A percentile compares a stretch with the other conserved stretches of the same genome.
These are phyloP conservation scores for Myochromella boudieri DNA, from an alignment of 768 basidiomycete species.

Conservation along the genomic window DNA sequence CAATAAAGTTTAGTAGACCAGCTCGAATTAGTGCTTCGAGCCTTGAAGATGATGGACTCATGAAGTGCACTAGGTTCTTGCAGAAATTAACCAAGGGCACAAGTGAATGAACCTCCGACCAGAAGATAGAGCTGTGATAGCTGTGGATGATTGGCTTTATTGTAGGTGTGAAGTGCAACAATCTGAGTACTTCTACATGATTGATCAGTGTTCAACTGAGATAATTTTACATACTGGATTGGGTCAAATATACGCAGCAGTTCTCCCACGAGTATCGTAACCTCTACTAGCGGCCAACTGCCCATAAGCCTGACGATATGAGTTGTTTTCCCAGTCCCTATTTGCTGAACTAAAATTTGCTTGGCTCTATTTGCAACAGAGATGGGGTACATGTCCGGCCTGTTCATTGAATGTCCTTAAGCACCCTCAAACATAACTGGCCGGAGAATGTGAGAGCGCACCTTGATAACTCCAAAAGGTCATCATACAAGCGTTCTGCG, in stretches of 20 bases:
- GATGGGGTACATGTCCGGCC: not conserved
- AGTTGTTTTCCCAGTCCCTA: not conserved
- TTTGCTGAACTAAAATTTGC: not conserved
- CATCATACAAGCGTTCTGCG: constrained; percentile 20
- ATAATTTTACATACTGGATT: not conserved
- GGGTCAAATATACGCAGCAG: not conserved
- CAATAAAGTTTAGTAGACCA: constrained; percentile 10
- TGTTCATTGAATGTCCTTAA: not conserved
- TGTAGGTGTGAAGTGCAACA: not conserved
- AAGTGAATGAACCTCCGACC: not conserved
- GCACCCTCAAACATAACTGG: not conserved
- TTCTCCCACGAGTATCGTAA: not conserved
- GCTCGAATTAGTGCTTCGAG: too few species aligned
- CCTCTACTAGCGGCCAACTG: not conserved
- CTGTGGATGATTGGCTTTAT: too few species aligned
- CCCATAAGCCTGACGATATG: not conserved
- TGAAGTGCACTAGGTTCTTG: too few species aligned
- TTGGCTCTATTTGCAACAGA: not conserved
- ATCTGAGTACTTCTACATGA: not conserved
- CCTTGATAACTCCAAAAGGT: constrained; percentile 24
- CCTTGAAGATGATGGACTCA: too few species aligned
- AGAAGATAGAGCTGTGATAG: not conserved
- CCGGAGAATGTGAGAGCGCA: constrained; percentile 1
- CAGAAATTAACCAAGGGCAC: not conserved
- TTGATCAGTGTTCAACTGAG: not conserved